Conservation (phyloP, 139 green algal species). For the Chlamydomonas sphaeroides region DNA sequence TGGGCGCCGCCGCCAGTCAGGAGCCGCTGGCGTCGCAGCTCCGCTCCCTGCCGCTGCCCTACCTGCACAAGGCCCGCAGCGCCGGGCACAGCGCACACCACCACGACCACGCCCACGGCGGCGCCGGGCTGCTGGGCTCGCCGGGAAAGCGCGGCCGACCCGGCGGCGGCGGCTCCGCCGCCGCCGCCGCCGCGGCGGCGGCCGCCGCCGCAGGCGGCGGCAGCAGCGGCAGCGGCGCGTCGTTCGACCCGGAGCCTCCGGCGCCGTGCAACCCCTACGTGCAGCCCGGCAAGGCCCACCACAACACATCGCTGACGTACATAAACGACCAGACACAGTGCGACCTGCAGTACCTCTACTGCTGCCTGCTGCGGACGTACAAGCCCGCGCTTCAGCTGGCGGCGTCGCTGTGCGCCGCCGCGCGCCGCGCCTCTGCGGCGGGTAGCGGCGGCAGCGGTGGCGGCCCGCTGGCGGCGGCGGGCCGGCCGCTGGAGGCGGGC, state of each 20-base stretch:
- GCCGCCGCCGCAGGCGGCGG: not conserved
- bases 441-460: too few relatives aligned
- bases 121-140: too few relatives aligned
- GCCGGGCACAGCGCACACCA: not conserved
- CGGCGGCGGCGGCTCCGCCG: not conserved
- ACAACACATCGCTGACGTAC: conserved; percentile 41
- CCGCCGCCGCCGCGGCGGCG: not conserved
- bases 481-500: conserved; percentile 5
- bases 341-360: conserved; percentile 76
- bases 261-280: conserved; percentile 23
- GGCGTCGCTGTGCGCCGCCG: not conserved
- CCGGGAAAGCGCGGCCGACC: not conserved
- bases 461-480: not conserved
- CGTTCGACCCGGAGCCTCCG: conserved; percentile 34
- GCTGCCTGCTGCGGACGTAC: conserved; percentile 71
- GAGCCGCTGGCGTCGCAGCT: not conserved
- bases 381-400: conserved; percentile 31
- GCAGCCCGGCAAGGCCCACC: conserved; percentile 33
- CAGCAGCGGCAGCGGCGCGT: not conserved
- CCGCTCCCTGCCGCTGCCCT: not conserved
- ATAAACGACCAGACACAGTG: conserved; percentile 66
- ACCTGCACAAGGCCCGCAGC: conserved; percentile 6
- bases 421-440: too few relatives aligned
- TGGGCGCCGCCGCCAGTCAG: not conserved
- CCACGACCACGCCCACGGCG: not conserved